A percentile compares a stretch with the other conserved stretches of the same genome.
These are phyloP conservation scores for Agaricus sinodeliciosus DNA, from an alignment of 768 basidiomycete species.

Conservation along the genomic window DNA sequence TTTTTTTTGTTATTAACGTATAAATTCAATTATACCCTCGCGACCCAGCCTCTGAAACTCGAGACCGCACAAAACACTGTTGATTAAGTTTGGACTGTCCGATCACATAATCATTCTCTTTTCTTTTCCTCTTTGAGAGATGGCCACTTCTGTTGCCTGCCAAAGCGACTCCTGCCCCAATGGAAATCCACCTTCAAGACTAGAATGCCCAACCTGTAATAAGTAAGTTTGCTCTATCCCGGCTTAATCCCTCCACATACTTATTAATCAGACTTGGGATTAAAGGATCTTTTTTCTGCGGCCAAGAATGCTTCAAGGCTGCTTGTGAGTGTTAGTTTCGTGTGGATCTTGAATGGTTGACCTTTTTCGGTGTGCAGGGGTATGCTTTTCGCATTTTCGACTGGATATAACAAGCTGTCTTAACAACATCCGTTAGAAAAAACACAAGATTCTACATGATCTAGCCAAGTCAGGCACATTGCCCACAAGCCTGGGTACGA, in stretches of 20 bases:
- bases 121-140: conserved; percentile 13
- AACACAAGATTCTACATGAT: conserved; percentile 73
- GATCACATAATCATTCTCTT: no score
- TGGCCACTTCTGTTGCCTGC: conserved; percentile 36
- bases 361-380: conserved; percentile 25
- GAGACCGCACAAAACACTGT: no score
- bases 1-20: no score
- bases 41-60: no score
- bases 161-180: conserved; percentile 70
- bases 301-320: conserved; percentile 94
- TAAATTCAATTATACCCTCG: no score
- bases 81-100: no score
- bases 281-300: conserved; percentile 84
- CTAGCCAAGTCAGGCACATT: conserved; percentile 34
- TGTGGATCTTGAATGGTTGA: conserved; percentile 5
- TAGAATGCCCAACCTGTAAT: conserved; percentile 92
- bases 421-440: conserved; percentile 46
- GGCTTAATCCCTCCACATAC: not conserved
- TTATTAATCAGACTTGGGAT: conserved; percentile 57
- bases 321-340: conserved; percentile 58
- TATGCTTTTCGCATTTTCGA: conserved; percentile 13
- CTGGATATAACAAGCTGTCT: not conserved
- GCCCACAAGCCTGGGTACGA: not conserved
- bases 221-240: conserved; percentile 42
- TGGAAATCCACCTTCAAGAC: conserved; percentile 75